Evolutionary conservation across 805 yeast species (phyloP).

Genomic region (Metschnikowia henanensis): DNA sequence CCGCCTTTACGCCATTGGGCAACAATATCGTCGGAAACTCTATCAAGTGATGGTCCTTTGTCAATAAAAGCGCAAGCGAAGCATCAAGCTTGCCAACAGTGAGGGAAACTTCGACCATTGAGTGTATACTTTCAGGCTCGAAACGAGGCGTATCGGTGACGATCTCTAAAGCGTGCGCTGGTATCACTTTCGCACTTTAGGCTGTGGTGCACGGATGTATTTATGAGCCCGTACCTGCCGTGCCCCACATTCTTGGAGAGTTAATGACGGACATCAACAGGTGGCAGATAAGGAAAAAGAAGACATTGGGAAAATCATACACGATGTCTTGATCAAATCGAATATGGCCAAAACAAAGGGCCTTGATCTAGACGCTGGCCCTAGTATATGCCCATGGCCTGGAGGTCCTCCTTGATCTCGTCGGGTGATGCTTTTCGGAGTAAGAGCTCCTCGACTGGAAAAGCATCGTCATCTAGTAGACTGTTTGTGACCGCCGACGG

Average conservation of each 20-base stretch:
- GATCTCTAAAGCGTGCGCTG: neutral
- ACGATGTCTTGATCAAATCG: too few relatives aligned
- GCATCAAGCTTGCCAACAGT: constrained; percentile 97
- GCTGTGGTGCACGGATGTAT: neutral
- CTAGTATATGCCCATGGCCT: constrained; percentile 52
- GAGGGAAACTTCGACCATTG: constrained; percentile 84
- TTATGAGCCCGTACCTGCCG: neutral
- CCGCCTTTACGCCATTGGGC: constrained; percentile 90
- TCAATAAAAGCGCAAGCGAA: constrained; percentile 84
- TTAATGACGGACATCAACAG: too few relatives aligned
- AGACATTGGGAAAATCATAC: too few relatives aligned
- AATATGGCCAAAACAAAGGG: too few relatives aligned
- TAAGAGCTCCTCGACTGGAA: constrained; percentile 32
- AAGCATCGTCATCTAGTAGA: constrained; percentile 22
- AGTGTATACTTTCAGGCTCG: neutral
- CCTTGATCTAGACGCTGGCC: too few relatives aligned
- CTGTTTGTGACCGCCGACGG: constrained; percentile 70
- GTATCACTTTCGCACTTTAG: neutral
- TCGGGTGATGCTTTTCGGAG: constrained; percentile 61
- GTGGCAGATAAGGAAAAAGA: too few relatives aligned
- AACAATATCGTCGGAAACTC: constrained; percentile 95
- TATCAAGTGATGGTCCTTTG: constrained; percentile 89
- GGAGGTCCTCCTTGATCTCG: constrained; percentile 75
- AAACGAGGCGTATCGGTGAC: neutral
- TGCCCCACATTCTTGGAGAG: neutral